Base-by-base conservation (phyloP, 78 protist genomes). In the Chrysochromulina parva region DNA sequence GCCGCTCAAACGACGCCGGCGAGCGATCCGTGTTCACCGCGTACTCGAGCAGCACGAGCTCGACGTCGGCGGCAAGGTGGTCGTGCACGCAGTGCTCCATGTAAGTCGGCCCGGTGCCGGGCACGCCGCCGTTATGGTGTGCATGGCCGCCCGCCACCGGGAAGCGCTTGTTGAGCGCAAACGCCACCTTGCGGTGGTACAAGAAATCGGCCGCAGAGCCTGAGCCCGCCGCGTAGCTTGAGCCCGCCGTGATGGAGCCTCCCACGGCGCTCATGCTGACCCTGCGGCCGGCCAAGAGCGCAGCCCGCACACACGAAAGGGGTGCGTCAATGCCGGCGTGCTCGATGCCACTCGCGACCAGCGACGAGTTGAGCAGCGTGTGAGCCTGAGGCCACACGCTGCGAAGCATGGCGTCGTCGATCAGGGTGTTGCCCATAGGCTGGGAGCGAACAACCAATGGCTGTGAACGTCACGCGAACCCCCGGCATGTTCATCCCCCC, bases 61-160 rank as follows among this genome's bases (percentile, higher is more conserved):
- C 82, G 57, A 13, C 57, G 26, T 48, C 22, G 3, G 14, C 22
- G 19, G 82, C 57, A 53, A 74, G 2, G 82, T 74, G 82, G 17
- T 74, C 82, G 82, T 74, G 82, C 3, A 74, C 82, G 24, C 82
- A 74, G 11, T 74, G 82, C 57, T 74, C 82, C 82, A 74, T 74
- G 82, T 74, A 74, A 1, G 82, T 74, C 55, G 82, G 82, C 28
- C 82, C 82, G 9, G 82, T 74, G 14, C 82, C 82, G 50, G 82
- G 82, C 57, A 74, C 82, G 82, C 82, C 82, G 19, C 82, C 82
- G 24, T 74, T 74, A 26, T 16, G 3, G 58, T 19, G 82, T 2
- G 19, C 3, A 13, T 28, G 57, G 82, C 57, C 82, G 26, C 11
- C 14, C 11, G 19, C 13, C 6, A 14, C 28, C 26, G 58, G 55